Percentiles rank a stretch among this genome's conserved stretches.
phyloP scores from a whole-genome alignment of 1,284 basidiomycete genomes.

The Ceratorhiza oryzae-sativae region DNA sequence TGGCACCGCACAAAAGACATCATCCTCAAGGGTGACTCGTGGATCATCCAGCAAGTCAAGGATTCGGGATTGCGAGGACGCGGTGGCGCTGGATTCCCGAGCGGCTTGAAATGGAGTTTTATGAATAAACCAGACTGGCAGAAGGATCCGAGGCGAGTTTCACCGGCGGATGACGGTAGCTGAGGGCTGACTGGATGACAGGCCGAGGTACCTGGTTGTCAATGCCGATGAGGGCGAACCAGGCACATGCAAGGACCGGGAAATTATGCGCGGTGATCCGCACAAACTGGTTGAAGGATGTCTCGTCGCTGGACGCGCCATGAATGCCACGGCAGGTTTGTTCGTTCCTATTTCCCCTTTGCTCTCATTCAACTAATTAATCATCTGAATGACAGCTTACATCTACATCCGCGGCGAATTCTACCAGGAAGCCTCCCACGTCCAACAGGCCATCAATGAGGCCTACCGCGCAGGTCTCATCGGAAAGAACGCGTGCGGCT shows the following conservation, averaged over 20 bases:
- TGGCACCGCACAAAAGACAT: slow-evolving; percentile 99
- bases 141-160: slow-evolving; percentile 80
- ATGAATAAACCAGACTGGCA: slow-evolving; percentile 99
- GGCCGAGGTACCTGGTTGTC: slow-evolving; percentile 94
- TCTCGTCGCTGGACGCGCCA: slow-evolving; percentile 94
- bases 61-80: slow-evolving; percentile 95
- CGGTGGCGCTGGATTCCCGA: slow-evolving; percentile 97
- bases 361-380: no score
- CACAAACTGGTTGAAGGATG: slow-evolving; percentile 99
- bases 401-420: slow-evolving; percentile 99
- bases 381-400: slow-evolving; percentile 65
- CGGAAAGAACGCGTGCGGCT: slow-evolving; percentile 91
- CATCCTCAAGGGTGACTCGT: slow-evolving; percentile 92
- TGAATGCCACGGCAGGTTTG: slow-evolving; percentile 88
- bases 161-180: neutral
- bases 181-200: slow-evolving; percentile 47
- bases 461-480: slow-evolving; percentile 93
- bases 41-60: slow-evolving; percentile 97
- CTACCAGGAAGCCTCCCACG: slow-evolving; percentile 91
- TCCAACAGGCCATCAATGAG: slow-evolving; percentile 94
- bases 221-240: slow-evolving; percentile 99
- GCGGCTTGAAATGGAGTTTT: slow-evolving; percentile 97
- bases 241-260: slow-evolving; percentile 98
- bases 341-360: slow-evolving; percentile 37
- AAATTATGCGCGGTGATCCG: slow-evolving; percentile 97